Evolutionary conservation across 805 yeast species (phyloP).

Genomic region (Starmerella roubikii): DNA sequence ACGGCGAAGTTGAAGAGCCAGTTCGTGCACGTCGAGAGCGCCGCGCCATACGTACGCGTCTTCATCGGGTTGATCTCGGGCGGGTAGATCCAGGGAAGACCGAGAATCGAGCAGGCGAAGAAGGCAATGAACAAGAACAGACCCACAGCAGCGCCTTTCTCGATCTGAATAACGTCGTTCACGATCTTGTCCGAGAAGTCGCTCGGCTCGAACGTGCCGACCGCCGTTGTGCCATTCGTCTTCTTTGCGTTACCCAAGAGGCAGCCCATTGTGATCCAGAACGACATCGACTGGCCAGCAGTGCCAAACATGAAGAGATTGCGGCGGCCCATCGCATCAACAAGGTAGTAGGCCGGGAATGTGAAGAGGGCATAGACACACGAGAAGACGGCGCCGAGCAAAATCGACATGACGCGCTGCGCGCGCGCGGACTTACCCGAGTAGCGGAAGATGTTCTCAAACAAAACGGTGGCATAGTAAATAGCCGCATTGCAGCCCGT

Average conservation of each 20-base stretch:
- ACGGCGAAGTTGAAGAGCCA: conserved; percentile 55
- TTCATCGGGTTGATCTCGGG: conserved; percentile 50
- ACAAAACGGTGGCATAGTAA: conserved; percentile 29
- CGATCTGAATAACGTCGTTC: conserved; percentile 1
- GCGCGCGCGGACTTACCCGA: conserved; percentile 8
- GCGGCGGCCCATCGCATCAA: conserved; percentile 66
- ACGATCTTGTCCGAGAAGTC: background rate
- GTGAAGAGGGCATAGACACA: conserved; percentile 72
- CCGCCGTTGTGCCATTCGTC: too few species aligned
- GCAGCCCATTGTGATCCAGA: conserved; percentile 30
- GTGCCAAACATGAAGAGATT: conserved; percentile 41
- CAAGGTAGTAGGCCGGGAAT: conserved; percentile 64
- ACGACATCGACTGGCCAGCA: conserved; percentile 34
- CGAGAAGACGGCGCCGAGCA: conserved; percentile 27
- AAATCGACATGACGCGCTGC: conserved; percentile 14
- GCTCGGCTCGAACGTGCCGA: background rate
- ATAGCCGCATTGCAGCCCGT: conserved; percentile 62
- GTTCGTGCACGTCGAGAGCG: conserved; percentile 50
- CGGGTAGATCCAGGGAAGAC: conserved; percentile 52
- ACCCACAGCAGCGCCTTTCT: conserved; percentile 54
- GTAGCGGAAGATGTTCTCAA: conserved; percentile 15
- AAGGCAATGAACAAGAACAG: conserved; percentile 41
- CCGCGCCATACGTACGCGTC: conserved; percentile 47
- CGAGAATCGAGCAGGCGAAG: conserved; percentile 42
- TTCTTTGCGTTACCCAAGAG: conserved; percentile 26